Evolutionary conservation across 73 alveolate species (phyloP).

Genomic region (Halteria grandinella): DNA sequence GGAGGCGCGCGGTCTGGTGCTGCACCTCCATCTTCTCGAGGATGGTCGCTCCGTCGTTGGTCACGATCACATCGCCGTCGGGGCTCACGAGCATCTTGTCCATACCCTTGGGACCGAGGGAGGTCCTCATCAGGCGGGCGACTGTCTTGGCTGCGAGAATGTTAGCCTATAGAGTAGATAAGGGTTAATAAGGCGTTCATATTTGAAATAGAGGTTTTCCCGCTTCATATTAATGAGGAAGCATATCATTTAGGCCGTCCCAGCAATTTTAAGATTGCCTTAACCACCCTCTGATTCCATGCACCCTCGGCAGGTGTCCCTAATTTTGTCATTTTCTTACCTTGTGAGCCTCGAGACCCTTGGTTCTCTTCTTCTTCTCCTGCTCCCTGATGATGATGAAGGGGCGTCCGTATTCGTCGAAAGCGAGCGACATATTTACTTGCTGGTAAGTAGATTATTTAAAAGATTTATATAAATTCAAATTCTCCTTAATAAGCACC

Average conservation of each 20-base stretch:
- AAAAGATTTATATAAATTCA: not conserved
- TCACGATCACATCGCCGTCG: constrained; percentile 98
- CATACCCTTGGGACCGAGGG: constrained; percentile 99
- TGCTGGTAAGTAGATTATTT: too few relatives aligned
- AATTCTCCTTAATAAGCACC: too few relatives aligned
- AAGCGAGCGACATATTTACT: constrained; percentile 74
- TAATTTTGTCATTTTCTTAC: too few relatives aligned
- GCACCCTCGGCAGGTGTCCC: too few relatives aligned
- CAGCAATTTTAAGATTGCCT: too few relatives aligned
- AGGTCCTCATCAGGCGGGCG: constrained; percentile 81
- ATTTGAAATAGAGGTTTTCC: too few relatives aligned
- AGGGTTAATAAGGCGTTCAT: too few relatives aligned
- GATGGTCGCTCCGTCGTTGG: constrained; percentile 99
- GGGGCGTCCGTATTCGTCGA: constrained; percentile 97
- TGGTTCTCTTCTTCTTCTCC: constrained; percentile 92
- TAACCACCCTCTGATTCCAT: too few relatives aligned
- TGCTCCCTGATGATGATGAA: constrained; percentile 92
- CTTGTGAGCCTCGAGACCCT: constrained; percentile 95
- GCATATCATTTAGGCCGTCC: too few relatives aligned
- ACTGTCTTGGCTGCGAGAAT: constrained; percentile 72
- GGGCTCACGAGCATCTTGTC: constrained; percentile 97
- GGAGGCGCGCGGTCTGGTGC: constrained; percentile 96
- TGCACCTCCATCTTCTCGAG: constrained; percentile 96
- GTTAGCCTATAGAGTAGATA: constrained; percentile 60
- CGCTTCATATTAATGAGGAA: too few relatives aligned